Conservation (phyloP, 208 protist species). For the Leptomonas seymouri region DNA sequence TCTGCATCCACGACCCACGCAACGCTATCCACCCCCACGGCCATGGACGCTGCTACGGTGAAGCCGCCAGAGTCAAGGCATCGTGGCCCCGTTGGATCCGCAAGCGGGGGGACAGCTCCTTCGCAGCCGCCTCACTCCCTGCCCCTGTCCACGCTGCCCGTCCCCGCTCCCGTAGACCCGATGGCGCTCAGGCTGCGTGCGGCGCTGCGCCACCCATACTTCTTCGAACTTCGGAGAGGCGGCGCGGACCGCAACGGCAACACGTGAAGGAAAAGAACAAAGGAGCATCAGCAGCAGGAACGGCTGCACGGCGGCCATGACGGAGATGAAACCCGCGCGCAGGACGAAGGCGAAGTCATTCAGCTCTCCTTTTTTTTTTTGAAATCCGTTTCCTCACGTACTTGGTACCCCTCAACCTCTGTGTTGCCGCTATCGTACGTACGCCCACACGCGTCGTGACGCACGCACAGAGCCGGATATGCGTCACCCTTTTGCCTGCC, state of each 20-base stretch:
- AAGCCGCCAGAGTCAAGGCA: not conserved
- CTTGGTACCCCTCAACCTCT: no score
- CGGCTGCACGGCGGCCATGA: no score
- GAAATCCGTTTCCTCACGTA: no score
- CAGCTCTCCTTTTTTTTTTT: no score
- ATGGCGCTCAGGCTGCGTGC: slow-evolving; percentile 18
- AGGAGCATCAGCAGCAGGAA: no score
- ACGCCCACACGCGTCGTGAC: no score
- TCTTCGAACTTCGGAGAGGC: slow-evolving; percentile 13
- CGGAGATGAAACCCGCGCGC: not conserved
- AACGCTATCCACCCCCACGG: not conserved
- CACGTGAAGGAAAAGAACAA: not conserved
- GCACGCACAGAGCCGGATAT: no score
- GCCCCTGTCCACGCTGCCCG: not conserved
- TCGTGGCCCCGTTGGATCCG: not conserved
- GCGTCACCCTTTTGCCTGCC: no score
- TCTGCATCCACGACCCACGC: not conserved
- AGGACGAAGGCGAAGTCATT: no score
- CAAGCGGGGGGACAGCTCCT: not conserved
- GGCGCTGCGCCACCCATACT: slow-evolving; percentile 26
- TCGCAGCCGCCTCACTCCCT: not conserved
- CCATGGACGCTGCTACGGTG: not conserved
- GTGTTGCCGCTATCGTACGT: no score
- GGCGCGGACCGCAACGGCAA: not conserved
- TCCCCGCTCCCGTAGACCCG: not conserved